Conservation (phyloP, 1,284 basidiomycete genomes). For the Coniferiporia sulphurascens region DNA sequence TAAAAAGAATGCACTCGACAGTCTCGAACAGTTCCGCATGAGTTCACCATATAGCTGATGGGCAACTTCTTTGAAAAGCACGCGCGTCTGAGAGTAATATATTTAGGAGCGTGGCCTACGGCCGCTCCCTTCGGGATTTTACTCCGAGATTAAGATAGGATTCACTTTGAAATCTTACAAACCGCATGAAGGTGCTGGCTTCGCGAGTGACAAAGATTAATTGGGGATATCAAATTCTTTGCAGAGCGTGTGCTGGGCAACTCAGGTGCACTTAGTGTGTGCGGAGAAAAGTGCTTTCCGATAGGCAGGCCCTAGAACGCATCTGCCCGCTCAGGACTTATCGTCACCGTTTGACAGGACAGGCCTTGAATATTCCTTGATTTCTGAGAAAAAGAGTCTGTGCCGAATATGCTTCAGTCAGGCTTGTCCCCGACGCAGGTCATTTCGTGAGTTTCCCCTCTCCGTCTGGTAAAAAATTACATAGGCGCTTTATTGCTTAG, state of each 20-base stretch:
- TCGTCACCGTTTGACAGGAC: conserved; percentile 28
- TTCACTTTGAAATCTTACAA: conserved; percentile 10
- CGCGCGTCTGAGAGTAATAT: neutral
- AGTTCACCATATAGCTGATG: neutral
- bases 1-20: neutral
- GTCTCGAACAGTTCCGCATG: neutral
- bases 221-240: neutral
- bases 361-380: conserved; percentile 33
- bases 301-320: neutral
- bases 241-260: neutral
- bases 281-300: conserved; percentile 7
- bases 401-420: conserved; percentile 32
- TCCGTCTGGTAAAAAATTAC: neutral
- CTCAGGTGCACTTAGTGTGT: conserved; percentile 9
- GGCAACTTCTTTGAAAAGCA: neutral
- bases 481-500: conserved; percentile 14
- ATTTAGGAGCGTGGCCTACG: conserved; percentile 8
- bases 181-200: neutral
- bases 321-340: too few species aligned
- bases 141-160: conserved; percentile 6
- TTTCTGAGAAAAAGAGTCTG: conserved; percentile 29
- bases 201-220: neutral
- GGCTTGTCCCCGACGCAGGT: conserved; percentile 25
- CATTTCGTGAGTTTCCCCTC: conserved; percentile 28
- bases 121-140: conserved; percentile 10